Evolutionary conservation across 1,139 yeast genomes (phyloP).

Genomic region (Geotrichum klebahnii): DNA sequence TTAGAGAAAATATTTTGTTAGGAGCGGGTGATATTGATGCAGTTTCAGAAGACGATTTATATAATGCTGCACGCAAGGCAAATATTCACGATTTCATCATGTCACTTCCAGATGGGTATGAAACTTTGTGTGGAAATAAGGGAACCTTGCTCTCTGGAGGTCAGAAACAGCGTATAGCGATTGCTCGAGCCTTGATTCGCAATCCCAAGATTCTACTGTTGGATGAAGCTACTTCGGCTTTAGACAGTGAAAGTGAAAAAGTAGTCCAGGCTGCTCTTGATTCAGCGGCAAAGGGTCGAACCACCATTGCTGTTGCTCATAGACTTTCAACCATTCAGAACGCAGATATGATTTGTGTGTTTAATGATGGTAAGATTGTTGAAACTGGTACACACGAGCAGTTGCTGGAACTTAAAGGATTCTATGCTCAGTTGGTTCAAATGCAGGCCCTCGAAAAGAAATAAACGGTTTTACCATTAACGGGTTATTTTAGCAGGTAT

Average conservation of each 20-base stretch:
- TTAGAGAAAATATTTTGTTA: conserved; percentile 73
- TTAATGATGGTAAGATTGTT: conserved; percentile 64
- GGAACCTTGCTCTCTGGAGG: conserved; percentile 81
- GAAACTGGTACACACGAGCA: conserved; percentile 59
- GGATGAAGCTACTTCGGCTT: conserved; percentile 79
- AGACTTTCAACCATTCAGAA: conserved; percentile 85
- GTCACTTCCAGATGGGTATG: conserved; percentile 75
- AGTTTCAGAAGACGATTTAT: conserved; percentile 43
- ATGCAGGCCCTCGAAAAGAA: conserved; percentile 37
- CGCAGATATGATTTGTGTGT: conserved; percentile 84
- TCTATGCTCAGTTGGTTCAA: conserved; percentile 43
- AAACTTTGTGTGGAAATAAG: conserved; percentile 78
- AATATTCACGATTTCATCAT: conserved; percentile 75
- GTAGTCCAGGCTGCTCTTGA: conserved; percentile 63
- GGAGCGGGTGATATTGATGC: conserved; percentile 63
- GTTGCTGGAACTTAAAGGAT: conserved; percentile 38
- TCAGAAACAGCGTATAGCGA: conserved; percentile 72
- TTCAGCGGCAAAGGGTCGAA: conserved; percentile 61
- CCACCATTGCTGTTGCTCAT: conserved; percentile 89
- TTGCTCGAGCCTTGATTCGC: conserved; percentile 71
- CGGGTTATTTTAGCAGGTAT: conserved; percentile 13
- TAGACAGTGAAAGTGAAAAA: conserved; percentile 77
- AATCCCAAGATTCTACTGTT: conserved; percentile 62
- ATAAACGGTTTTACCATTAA: conserved; percentile 29
- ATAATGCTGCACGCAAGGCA: conserved; percentile 67